phyloP scores from a whole-genome alignment of 2,329 filamentous ascomycete species.

The Cladophialophora immunda region DNA sequence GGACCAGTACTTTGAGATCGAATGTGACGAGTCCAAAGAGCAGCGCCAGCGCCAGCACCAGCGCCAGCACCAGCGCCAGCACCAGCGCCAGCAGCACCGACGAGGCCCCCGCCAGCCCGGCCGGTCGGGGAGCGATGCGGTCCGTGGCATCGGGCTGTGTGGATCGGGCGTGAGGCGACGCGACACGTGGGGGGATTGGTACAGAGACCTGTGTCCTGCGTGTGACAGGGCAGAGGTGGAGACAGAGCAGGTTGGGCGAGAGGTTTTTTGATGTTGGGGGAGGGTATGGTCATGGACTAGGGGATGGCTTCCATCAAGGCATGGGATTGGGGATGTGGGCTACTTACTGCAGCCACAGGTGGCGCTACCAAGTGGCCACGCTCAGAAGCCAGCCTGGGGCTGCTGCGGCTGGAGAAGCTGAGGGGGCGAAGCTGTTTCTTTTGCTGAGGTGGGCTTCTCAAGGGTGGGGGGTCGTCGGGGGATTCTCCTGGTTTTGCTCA shows the following conservation, averaged over 20 bases:
- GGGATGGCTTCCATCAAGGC: no score
- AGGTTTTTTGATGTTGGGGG: neutral
- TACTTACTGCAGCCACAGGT: no score
- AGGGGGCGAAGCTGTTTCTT: neutral
- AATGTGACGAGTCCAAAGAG: slow-evolving; percentile 1
- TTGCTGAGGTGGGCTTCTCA: neutral
- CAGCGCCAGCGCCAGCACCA: neutral
- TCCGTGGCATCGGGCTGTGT: neutral
- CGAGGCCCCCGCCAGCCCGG: no score
- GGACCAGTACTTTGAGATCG: slow-evolving; percentile 4
- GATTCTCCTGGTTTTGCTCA: neutral
- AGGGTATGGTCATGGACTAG: no score
- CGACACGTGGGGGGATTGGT: neutral
- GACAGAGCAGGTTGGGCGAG: neutral
- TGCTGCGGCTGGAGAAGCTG: no score
- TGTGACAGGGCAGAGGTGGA: neutral
- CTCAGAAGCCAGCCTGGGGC: no score
- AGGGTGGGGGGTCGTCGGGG: neutral
- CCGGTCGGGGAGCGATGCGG: neutral
- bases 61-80: neutral
- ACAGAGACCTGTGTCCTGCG: neutral
- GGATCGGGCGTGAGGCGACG: neutral
- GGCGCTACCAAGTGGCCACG: no score
- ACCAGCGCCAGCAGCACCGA: no score
- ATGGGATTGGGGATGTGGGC: no score